A percentile compares a stretch with the other conserved stretches of the same genome.
Conservation (phyloP, 2,329 filamentous ascomycete genomes). For the Pseudogymnoascus sp. region DNA sequence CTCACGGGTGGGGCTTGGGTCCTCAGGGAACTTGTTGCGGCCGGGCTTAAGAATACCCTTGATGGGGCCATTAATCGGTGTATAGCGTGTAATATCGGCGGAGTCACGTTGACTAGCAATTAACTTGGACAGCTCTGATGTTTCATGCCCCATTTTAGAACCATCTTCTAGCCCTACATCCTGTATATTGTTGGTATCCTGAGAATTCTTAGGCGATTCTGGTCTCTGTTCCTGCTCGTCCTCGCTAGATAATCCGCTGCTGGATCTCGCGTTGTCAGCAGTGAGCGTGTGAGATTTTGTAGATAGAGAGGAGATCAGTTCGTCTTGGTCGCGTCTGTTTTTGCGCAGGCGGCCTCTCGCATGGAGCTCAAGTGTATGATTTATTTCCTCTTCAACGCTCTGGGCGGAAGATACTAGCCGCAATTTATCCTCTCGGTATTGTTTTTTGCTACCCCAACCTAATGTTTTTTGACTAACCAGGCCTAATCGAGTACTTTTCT, state of each 20-base stretch:
- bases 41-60: slow-evolving; percentile 84
- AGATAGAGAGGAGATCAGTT: background rate
- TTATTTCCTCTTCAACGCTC: background rate
- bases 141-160: background rate
- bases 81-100: background rate
- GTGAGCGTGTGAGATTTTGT: too few relatives aligned
- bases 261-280: background rate
- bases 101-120: background rate
- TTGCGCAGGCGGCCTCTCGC: background rate
- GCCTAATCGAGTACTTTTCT: background rate
- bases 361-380: background rate
- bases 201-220: background rate
- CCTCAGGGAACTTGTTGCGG: slow-evolving; percentile 77
- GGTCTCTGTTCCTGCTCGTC: background rate
- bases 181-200: background rate
- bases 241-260: background rate
- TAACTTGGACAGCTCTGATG: background rate
- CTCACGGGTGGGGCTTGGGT: slow-evolving; percentile 74
- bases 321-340: background rate
- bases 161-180: background rate
- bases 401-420: background rate
- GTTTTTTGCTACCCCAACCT: background rate
- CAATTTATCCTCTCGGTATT: background rate
- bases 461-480: background rate
- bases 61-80: slow-evolving; percentile 38